Evolutionary conservation across 805 yeast genomes (phyloP).

Genomic region (Pichia scutulata): DNA sequence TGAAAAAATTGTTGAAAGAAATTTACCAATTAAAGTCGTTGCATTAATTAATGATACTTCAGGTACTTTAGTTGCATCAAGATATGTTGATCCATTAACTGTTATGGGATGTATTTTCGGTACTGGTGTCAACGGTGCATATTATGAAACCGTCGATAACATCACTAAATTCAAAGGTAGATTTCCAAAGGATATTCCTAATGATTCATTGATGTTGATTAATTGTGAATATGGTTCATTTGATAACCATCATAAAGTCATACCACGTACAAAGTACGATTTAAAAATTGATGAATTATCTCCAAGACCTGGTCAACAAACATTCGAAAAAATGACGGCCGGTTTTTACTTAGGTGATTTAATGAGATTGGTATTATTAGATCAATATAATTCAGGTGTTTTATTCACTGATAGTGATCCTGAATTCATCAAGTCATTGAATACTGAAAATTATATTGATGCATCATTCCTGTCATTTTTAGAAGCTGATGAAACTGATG

Average conservation of each 20-base stretch:
- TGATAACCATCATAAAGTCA: constrained; percentile 79
- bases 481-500: constrained; percentile 87
- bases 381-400: constrained; percentile 55
- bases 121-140: constrained; percentile 98
- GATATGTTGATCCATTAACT: constrained; percentile 84
- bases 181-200: constrained; percentile 55
- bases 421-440: constrained; percentile 51
- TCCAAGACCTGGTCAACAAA: constrained; percentile 96
- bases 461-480: constrained; percentile 81
- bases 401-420: constrained; percentile 52
- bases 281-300: constrained; percentile 72
- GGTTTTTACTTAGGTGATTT: constrained; percentile 96
- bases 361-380: constrained; percentile 72
- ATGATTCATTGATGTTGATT: constrained; percentile 80
- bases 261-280: constrained; percentile 92
- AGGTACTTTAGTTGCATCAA: constrained; percentile 94
- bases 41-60: constrained; percentile 96
- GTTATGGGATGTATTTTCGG: constrained; percentile 97
- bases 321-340: constrained; percentile 96
- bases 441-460: constrained; percentile 69
- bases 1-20: constrained; percentile 55
- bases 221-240: constrained; percentile 99
- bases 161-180: constrained; percentile 82
- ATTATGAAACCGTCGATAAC: constrained; percentile 68
- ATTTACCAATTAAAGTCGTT: constrained; percentile 79